Evolutionary conservation across 352 stramenopile genomes (phyloP), one percentile per base, ranked within the genome.

Genomic region (Phytophthora citrophthora): DNA sequence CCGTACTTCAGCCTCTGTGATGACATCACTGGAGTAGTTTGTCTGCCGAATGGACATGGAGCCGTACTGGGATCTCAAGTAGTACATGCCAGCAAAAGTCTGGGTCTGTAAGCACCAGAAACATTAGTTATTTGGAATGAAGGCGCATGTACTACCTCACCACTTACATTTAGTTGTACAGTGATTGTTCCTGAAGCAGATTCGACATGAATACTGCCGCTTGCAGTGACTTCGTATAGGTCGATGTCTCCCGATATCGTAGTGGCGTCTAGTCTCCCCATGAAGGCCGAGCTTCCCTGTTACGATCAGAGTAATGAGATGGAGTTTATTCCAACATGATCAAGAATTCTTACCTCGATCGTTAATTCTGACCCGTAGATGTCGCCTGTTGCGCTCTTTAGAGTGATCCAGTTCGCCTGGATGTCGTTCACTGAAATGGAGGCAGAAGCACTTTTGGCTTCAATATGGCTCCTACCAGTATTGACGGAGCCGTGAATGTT

Each of bases 1-100:
- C 4, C 64, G 23, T 31, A 90, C 81, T 50, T 64, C 54, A 18
- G 70, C 54, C n/a, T 72, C 55, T 3, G 54, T 57, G 24, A 90
- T 10, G 9, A 60, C 34, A 31, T 93, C 84, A n/a, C 54, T 77
- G 6, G 76, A 77, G 55, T 80, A 91, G 24, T 89, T 77, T 12
- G 77, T 75, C 50, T 77, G 61, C 24, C 79, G 85, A 36, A 93
- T 89, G 3, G 77, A 75, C 31, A 91, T 71, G 13, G 66, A 69
- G 18, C 85, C 85, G 23, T 71, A 76, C 29, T 90, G 81, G 10
- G 85, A 93, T 27, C 75, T 74, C 55, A 91, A 64, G 62, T 77
- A 90, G 64, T 88, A 93, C 50, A 90, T 72, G 0, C 82, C 82
- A 1, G 70, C 51, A 63, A 90, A 93, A 26, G 82, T 77, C 18